A percentile compares a stretch with the other conserved stretches of the same genome.
Evolutionary conservation across 768 basidiomycete genomes (phyloP).

Genomic region (Suillus subalutaceus): DNA sequence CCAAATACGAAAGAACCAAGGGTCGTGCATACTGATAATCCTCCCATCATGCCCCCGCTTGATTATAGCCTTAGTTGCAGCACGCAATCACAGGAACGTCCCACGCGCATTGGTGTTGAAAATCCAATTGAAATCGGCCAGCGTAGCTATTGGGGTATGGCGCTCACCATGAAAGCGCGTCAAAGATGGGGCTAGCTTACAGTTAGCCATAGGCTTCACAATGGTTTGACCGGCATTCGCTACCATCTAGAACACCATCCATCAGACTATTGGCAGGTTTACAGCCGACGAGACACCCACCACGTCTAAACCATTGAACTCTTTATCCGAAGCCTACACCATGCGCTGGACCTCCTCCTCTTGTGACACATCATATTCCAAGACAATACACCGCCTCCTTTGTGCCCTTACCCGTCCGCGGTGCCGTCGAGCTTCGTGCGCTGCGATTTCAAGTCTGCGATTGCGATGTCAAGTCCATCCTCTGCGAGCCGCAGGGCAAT

Average conservation of each 20-base stretch:
- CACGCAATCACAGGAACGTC: neutral
- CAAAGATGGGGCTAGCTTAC: neutral
- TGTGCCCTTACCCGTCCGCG: constrained; percentile 22
- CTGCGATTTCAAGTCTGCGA: constrained; percentile 40
- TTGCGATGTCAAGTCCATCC: constrained; percentile 40
- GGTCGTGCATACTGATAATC: neutral
- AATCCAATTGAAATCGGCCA: neutral
- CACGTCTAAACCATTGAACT: constrained; percentile 45
- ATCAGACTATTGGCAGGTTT: neutral
- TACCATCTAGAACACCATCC: neutral
- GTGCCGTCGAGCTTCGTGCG: constrained; percentile 24
- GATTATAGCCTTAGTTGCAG: neutral
- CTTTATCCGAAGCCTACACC: constrained; percentile 32
- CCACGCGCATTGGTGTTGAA: neutral
- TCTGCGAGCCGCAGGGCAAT: constrained; percentile 45
- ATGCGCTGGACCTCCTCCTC: constrained; percentile 41
- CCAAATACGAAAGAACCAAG: neutral
- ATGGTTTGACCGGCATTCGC: neutral
- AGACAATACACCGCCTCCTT: constrained; percentile 18
- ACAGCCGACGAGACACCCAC: constrained; percentile 27
- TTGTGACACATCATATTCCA: constrained; percentile 39
- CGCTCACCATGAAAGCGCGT: neutral
- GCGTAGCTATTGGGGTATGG: neutral
- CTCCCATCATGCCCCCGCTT: neutral
- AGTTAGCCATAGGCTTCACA: neutral